phyloP scores from a whole-genome alignment of 257 asterid genomes.

The Ophiorrhiza pumila region DNA sequence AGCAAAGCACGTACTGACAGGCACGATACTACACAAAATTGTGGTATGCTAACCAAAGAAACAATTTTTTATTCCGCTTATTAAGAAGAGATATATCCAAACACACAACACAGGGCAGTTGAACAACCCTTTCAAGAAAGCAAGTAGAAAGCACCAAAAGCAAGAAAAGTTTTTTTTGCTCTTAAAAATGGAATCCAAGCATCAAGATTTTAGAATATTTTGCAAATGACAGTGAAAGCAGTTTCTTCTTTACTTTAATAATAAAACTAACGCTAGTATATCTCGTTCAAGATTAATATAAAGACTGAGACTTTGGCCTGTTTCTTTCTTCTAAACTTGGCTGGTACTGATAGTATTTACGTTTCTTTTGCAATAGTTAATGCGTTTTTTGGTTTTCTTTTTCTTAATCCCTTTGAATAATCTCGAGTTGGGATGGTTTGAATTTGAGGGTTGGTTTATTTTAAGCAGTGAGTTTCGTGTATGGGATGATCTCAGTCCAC shows the following conservation, averaged over 20 bases:
- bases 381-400: not conserved
- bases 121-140: slow-evolving; percentile 29
- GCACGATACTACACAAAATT: slow-evolving; percentile 13
- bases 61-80: slow-evolving; percentile 23
- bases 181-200: slow-evolving; percentile 32
- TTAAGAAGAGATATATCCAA: slow-evolving; percentile 8
- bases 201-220: slow-evolving; percentile 26
- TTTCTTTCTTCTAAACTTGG: slow-evolving; percentile 8
- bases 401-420: not conserved
- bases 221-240: slow-evolving; percentile 15
- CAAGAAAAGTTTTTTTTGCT: slow-evolving; percentile 23
- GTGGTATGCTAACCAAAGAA: slow-evolving; percentile 14
- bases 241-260: not conserved
- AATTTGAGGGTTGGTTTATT: not conserved
- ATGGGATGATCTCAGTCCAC: slow-evolving; percentile 10
- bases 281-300: not conserved
- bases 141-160: slow-evolving; percentile 22
- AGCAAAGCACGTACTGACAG: slow-evolving; percentile 21
- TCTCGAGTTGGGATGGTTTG: not conserved
- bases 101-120: slow-evolving; percentile 26
- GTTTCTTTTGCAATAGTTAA: not conserved
- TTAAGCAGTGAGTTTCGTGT: not conserved
- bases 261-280: not conserved
- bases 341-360: slow-evolving; percentile 5
- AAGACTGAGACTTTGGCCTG: not conserved